Evolutionary conservation across 2,329 filamentous ascomycete species (phyloP), one percentile per base, ranked within the genome.

Genomic region (Pseudophaeomoniella oleicola): DNA sequence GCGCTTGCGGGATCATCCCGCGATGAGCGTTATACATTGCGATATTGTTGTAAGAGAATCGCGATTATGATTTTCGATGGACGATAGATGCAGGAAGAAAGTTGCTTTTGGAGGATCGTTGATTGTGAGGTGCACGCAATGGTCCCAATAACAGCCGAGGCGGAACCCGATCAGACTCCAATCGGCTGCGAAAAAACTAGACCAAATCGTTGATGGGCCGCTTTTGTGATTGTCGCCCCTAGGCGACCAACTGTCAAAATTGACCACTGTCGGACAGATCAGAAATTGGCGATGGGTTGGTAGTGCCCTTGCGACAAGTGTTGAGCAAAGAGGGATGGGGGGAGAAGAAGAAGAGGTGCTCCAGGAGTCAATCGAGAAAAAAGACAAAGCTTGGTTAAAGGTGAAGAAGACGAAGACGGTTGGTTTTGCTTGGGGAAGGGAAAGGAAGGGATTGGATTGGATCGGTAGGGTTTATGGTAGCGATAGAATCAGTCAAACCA

Each of bases 21-120:
- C 84, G 84, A 67, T 92, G 86, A 52, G 74, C 66, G 58, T 81
- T 82, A 62, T 94, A 94, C 85, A 94, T 93, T 47, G 50, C 59
- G 53, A 43, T 38, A n/a, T n/a, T n/a, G n/a, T n/a, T n/a, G n/a
- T n/a, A n/a, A n/a, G n/a, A n/a, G n/a, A n/a, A n/a, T n/a, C n/a
- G n/a, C n/a, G n/a, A n/a, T n/a, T n/a, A n/a, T n/a, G n/a, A n/a
- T n/a, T n/a, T n/a, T n/a, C n/a, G n/a, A n/a, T n/a, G n/a, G n/a
- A n/a, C n/a, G n/a, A n/a, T n/a, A n/a, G n/a, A n/a, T n/a, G n/a
- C n/a, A n/a, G n/a, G n/a, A n/a, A n/a, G n/a, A n/a, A n/a, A n/a
- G n/a, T n/a, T n/a, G n/a, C n/a, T n/a, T n/a, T 54, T 92, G 92
- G 43, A 86, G 80, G 55, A 78, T 92, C 38, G 84, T n/a, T n/a